Base-by-base conservation (phyloP, 2,329 filamentous ascomycete species). In the Orbilia oligospora region DNA sequence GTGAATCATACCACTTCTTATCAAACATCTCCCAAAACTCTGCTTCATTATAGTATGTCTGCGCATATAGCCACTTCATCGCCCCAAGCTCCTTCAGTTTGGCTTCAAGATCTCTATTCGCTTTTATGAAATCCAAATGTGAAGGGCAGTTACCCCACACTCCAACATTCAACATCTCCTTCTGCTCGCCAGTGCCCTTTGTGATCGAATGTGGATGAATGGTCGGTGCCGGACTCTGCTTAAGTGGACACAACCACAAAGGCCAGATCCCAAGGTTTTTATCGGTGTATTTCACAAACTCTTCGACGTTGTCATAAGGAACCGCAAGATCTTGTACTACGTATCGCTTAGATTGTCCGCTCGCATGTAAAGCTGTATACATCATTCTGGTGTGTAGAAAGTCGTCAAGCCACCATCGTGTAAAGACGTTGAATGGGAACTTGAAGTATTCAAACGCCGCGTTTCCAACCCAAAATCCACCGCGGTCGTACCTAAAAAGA, bases 21-120 rank as follows among this genome's bases (percentile, higher is more conserved):
- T 91, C 88, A 78, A 92, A 92, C 71, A 88, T 86, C 16, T 85
- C 83, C 90, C 91, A 92, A 83, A 93, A 93, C 79, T 92, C 91
- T 0, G 88, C 87, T 82, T 91, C 88, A 2, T 87, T 88, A 83
- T 91, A 91, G 83, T 90, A 92, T 0, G 89, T 89, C 71, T 92
- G 90, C 0, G 90, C 90, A 78, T 93, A 93, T 0, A 93, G 84
- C 86, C 90, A 91, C 84, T 92, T 92, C 85, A 89, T 90, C 5
- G 91, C 91, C 1, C 88, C 86, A 2, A 91, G 85, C 36, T 88
- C 87, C 6, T 86, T 86, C 0, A 92, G 85, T 67, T 88, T 88
- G 8, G 85, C 84, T 84, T 92, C 91, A 0, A 93, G 85, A 0
- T 86, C 86, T 0, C 89, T 87, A 83, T 92, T 92, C 64, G 86